Evolutionary conservation across 1,284 basidiomycete species (phyloP).

Genomic region (Rhodotorula mucilaginosa): DNA sequence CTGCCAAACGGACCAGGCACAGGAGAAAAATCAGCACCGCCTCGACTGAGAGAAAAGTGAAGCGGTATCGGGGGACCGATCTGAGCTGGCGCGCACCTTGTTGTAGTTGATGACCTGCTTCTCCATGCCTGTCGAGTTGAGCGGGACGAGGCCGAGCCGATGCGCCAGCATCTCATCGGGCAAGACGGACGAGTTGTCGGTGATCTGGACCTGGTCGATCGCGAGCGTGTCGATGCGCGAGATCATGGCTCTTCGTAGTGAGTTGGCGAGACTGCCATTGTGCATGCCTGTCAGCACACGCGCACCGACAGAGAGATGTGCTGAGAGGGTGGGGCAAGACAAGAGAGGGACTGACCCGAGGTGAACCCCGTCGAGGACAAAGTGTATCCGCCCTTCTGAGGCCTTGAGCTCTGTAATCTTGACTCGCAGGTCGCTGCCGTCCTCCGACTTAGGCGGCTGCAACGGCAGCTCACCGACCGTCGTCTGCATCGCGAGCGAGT

Average conservation of each 20-base stretch:
- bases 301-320: background rate
- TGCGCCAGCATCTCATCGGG: constrained; percentile 98
- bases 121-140: constrained; percentile 60
- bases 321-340: background rate
- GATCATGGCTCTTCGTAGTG: constrained; percentile 82
- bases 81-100: constrained; percentile 55
- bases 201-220: constrained; percentile 94
- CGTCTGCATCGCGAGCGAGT: background rate
- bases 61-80: too few relatives aligned
- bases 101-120: constrained; percentile 74
- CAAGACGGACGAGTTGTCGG: constrained; percentile 86
- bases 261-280: constrained; percentile 72
- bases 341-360: constrained; percentile 61
- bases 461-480: constrained; percentile 31
- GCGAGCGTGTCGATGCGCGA: constrained; percentile 96
- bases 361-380: constrained; percentile 89
- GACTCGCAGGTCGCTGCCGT: constrained; percentile 40
- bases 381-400: constrained; percentile 70
- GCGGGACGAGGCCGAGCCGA: constrained; percentile 88
- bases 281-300: too few relatives aligned
- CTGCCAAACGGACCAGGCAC: constrained; percentile 50
- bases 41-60: too few relatives aligned
- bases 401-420: constrained; percentile 50
- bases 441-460: constrained; percentile 37
- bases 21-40: constrained; percentile 20